Percentiles rank a stretch among this genome's conserved stretches.
phyloP scores from a whole-genome alignment of 805 yeast species.

The Cyberlindnera lachancei region DNA sequence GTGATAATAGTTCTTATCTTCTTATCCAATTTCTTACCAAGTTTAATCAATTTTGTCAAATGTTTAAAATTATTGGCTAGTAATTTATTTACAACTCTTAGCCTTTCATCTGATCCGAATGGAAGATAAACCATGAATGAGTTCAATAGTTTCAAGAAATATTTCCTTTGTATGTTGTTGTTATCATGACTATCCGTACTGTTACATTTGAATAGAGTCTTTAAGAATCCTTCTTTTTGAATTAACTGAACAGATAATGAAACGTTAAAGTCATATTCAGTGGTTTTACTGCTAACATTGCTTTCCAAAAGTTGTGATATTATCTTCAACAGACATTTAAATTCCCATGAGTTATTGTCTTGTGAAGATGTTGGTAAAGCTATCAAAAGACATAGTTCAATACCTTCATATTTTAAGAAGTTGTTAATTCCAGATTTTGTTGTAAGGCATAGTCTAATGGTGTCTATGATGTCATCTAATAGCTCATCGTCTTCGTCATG shows the following conservation, averaged over 20 bases:
- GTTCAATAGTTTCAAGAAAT: slow-evolving; percentile 6
- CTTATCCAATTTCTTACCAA: slow-evolving; percentile 1
- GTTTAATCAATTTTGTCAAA: slow-evolving; percentile 5
- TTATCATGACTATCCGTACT: slow-evolving; percentile 4
- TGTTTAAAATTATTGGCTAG: slow-evolving; percentile 10
- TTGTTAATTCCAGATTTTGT: slow-evolving; percentile 6
- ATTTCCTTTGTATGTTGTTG: too few relatives aligned
- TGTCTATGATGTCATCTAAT: slow-evolving; percentile 10
- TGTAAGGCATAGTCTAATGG: slow-evolving; percentile 6
- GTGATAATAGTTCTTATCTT: slow-evolving; percentile 1
- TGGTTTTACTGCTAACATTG: slow-evolving; percentile 3
- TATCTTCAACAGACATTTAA: slow-evolving; percentile 9
- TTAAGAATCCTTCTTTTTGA: slow-evolving; percentile 9
- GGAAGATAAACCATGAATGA: slow-evolving; percentile 15
- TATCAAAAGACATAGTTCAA: slow-evolving; percentile 10
- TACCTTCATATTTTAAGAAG: slow-evolving; percentile 14
- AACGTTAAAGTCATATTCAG: too few relatives aligned
- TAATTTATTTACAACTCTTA: slow-evolving; percentile 17
- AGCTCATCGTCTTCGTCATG: slow-evolving; percentile 4
- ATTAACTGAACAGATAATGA: slow-evolving; percentile 9
- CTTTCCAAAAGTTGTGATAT: slow-evolving; percentile 9
- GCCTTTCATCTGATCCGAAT: slow-evolving; percentile 16
- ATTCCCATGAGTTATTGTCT: slow-evolving; percentile 6
- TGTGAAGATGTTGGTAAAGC: too few relatives aligned
- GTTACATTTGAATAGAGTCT: slow-evolving; percentile 9